Evolutionary conservation across 1,139 yeast species (phyloP).

Genomic region (Lodderomyces elongisporus): DNA sequence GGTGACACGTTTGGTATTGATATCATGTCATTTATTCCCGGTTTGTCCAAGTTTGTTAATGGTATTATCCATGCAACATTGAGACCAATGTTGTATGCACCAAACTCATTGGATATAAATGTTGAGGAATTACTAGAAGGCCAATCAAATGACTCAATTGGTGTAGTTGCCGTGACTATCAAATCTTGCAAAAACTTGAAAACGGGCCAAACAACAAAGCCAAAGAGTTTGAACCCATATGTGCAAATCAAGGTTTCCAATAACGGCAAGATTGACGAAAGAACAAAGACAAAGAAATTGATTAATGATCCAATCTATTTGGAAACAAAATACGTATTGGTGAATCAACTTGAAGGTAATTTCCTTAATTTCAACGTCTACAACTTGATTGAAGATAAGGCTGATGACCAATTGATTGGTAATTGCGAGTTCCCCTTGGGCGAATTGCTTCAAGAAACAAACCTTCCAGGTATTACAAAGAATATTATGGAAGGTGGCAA

Average conservation of each 20-base stretch:
- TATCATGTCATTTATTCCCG: constrained; percentile 78
- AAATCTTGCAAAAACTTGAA: constrained; percentile 49
- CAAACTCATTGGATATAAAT: constrained; percentile 69
- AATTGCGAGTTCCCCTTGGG: constrained; percentile 50
- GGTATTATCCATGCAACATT: constrained; percentile 62
- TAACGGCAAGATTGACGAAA: constrained; percentile 39
- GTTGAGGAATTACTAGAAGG: constrained; percentile 66
- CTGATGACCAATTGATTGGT: constrained; percentile 55
- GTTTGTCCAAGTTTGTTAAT: constrained; percentile 69
- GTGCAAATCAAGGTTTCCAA: constrained; percentile 45
- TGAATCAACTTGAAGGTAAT: constrained; percentile 54
- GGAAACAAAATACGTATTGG: constrained; percentile 59
- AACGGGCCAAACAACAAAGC: constrained; percentile 33
- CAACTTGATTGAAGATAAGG: constrained; percentile 47
- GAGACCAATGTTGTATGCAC: constrained; percentile 79
- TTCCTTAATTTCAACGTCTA: constrained; percentile 48
- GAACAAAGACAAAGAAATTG: constrained; percentile 53
- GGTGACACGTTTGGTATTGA: constrained; percentile 81
- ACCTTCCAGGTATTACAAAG: constrained; percentile 26
- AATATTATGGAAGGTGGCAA: constrained; percentile 48
- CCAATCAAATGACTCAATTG: constrained; percentile 60
- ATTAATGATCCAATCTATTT: constrained; percentile 58
- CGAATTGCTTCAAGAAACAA: constrained; percentile 54
- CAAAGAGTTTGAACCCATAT: constrained; percentile 55
- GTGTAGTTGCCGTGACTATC: constrained; percentile 61